Base-by-base conservation (phyloP, 208 protist genomes). In the Plasmodiophora brassicae region DNA sequence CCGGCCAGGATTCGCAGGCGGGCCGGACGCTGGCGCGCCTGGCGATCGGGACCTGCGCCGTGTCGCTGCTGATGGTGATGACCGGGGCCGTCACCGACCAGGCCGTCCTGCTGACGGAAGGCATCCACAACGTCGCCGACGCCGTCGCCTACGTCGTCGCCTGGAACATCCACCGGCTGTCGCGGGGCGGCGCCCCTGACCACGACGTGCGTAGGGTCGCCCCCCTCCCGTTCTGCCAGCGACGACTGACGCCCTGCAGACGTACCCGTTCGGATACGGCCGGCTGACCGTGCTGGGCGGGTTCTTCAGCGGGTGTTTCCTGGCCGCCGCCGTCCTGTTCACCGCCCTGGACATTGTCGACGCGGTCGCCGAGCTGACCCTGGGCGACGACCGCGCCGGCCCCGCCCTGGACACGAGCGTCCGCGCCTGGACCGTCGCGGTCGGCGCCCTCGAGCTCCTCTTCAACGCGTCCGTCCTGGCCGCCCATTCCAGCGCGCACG, bases 271-370 rank as follows among this genome's bases (percentile, higher is more conserved):
- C 41, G 65, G 65, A 5, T 14, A 44, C n/a, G 5, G n/a, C 32
- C 65, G 65, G 32, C 65, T 78, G 14, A 78, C 65, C 41, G 65
- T 78, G 10, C n/a, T 78, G 20, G 65, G 65, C 5, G 65, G 65
- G 65, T 78, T 78, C 65, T 78, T 78, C 65, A 78, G 20, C n/a
- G 65, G 65, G 20, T 78, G 65, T 32, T 78, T 78, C 41, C 5
- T 32, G 10, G 65, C 65, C 10, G 41, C 65, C 32, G 41, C 32
- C 65, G n/a, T 78, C 14, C n/a, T 78, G 65, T 78, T 78, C 41
- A 32, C 41, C 65, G 41, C 14, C 5, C n/a, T 78, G 20, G 65
- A 78, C 32, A 78, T 44, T 78, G 41, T 78, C n/a, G 10, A 8
- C 14, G 32, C 32, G n/a, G 32, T 78, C 5, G 5, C 41, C n/a